These are phyloP conservation scores for Mycena olivaceomarginata DNA, from an alignment of 768 basidiomycete genomes.

Conservation along the genomic window DNA sequence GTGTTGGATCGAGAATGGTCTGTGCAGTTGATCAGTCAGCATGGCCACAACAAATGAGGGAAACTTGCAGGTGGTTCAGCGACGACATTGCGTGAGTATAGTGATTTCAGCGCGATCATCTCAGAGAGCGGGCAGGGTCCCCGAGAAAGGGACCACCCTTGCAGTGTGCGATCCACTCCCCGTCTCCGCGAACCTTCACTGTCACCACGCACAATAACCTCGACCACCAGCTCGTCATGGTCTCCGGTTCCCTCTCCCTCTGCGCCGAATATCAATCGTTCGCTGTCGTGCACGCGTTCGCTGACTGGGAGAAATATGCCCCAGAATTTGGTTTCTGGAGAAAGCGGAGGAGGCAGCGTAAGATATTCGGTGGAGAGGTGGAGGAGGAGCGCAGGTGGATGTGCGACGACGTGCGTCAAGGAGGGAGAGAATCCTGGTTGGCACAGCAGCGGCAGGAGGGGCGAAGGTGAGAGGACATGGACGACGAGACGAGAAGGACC, in stretches of 20 bases:
- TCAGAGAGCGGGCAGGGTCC: constrained; percentile 68
- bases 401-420: constrained; percentile 78
- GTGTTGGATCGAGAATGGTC: constrained; percentile 74
- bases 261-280: constrained; percentile 76
- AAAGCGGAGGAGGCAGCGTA: constrained; percentile 80
- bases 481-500: constrained; percentile 76
- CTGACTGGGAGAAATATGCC: constrained; percentile 82
- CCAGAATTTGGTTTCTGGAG: constrained; percentile 86
- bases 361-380: constrained; percentile 85
- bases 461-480: constrained; percentile 70
- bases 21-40: constrained; percentile 37
- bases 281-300: constrained; percentile 75
- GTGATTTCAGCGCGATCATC: constrained; percentile 70
- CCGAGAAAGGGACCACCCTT: constrained; percentile 72
- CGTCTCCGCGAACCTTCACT: constrained; percentile 65
- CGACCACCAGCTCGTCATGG: constrained; percentile 74
- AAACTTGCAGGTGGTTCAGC: constrained; percentile 53
- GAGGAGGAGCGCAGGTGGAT: constrained; percentile 81
- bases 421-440: constrained; percentile 80
- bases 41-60: constrained; percentile 16
- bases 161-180: constrained; percentile 75
- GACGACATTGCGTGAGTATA: constrained; percentile 63
- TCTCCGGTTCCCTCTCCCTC: constrained; percentile 70
- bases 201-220: constrained; percentile 72
- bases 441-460: constrained; percentile 72